Conservation (phyloP, 2,329 filamentous ascomycete genomes). For the Aureobasidium sp. region DNA sequence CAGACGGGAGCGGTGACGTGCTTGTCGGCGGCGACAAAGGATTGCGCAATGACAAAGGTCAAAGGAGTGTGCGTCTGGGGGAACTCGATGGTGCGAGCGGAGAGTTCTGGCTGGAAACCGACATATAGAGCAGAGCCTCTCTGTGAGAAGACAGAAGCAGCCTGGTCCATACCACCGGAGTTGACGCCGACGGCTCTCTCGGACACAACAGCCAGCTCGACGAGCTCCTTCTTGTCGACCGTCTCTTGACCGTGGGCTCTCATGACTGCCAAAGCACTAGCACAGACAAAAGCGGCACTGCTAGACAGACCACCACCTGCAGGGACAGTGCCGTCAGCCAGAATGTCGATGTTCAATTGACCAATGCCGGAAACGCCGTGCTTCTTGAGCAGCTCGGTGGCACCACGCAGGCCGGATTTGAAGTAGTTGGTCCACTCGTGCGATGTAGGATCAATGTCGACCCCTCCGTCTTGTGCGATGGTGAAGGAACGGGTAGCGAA, state of each 20-base stretch:
- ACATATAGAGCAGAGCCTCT: conserved; percentile 83
- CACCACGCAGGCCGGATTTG: conserved; percentile 80
- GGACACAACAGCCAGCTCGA: conserved; percentile 88
- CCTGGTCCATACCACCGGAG: conserved; percentile 96
- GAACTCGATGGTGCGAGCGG: conserved; percentile 70
- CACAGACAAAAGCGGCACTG: conserved; percentile 86
- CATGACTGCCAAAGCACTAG: conserved; percentile 81
- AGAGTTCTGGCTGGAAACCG: conserved; percentile 73
- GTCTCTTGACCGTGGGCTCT: conserved; percentile 68
- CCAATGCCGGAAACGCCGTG: conserved; percentile 53
- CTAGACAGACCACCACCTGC: conserved; percentile 87
- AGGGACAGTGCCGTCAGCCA: conserved; percentile 87
- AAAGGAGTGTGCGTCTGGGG: conserved; percentile 74
- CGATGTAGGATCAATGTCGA: conserved; percentile 66
- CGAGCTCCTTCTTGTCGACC: conserved; percentile 84
- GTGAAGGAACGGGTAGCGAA: conserved; percentile 70
- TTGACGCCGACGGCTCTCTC: conserved; percentile 94
- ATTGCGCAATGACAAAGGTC: conserved; percentile 89
- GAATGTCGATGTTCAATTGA: conserved; percentile 72
- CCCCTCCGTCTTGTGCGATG: conserved; percentile 50
- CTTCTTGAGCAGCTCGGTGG: conserved; percentile 65
- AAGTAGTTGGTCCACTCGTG: conserved; percentile 99
- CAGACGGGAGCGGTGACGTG: conserved; percentile 85
- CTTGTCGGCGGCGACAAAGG: conserved; percentile 89
- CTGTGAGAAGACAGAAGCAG: conserved; percentile 87